Evolutionary conservation across 805 yeast species (phyloP), one percentile per base, ranked within the genome.

Genomic region (Candida yuanshanica): DNA sequence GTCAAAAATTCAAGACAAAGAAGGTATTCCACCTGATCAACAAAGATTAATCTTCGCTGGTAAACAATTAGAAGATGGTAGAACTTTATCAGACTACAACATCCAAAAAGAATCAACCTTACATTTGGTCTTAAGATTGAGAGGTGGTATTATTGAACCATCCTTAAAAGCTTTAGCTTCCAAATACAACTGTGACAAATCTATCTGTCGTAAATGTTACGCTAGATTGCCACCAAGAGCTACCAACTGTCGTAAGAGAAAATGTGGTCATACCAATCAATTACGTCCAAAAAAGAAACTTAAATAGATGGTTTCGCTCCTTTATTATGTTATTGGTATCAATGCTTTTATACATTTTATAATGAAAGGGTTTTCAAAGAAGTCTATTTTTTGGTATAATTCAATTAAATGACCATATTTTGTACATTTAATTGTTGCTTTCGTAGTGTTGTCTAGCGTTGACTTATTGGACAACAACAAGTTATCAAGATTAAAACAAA

Each of bases 171-270:
- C 91, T 64, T 82, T 93, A 68, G 99, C 99, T 74, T 87, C 97
- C 70, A 93, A 93, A 79, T 93, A 85, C 91, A 93, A 93, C 95
- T 93, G 98, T 82, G 99, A 93, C 59, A 93, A 93, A 79, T 72
- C 96, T 58, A 91, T 93, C 72, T 93, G 99, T 83, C 95, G 99
- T 78, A 87, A 90, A 74, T 93, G 99, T 81, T 93, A 93, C 84
- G 97, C 99, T 65, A 93, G 99, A 83, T 90, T 93, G 70, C 99
- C 99, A 69, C 96, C 99, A 77, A 95, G 98, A 86, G 99, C 99
- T 65, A 93, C 98, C 76, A 93, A 93, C 96, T 93, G 99, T 84
- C 89, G 99, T 82, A 93, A 93, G 98, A 89, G 97, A 88, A 93
- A 93, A 84, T 93, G 99, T 79, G 99, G 99, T 69, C 99, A 93